A percentile compares a stretch with the other conserved stretches of the same genome.
Conservation (phyloP, 2,329 filamentous ascomycete species). For the Orbilia javanica region DNA sequence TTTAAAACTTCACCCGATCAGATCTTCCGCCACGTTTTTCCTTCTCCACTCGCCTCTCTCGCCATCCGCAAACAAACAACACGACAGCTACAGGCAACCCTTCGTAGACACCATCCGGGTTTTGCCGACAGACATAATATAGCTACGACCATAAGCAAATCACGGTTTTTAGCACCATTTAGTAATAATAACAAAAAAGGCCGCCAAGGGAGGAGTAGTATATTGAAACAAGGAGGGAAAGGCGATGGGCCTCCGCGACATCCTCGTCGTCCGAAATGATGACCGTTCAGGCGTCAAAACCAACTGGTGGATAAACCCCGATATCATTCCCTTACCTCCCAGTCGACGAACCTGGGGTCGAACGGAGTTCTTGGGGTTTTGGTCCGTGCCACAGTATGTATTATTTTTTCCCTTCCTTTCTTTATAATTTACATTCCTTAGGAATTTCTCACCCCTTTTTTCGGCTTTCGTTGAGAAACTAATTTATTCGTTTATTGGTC, state of each 20-base stretch:
- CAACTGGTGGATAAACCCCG: conserved; percentile 58
- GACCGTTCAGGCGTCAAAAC: conserved; percentile 57
- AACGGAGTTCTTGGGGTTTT: conserved; percentile 57
- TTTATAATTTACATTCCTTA: too few relatives aligned
- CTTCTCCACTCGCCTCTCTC: neutral
- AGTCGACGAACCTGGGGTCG: conserved; percentile 53
- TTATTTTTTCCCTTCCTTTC: neutral
- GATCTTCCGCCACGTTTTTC: conserved; percentile 2
- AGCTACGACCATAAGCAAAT: too few relatives aligned
- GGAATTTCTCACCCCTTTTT: neutral
- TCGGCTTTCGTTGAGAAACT: too few relatives aligned
- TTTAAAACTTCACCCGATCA: too few relatives aligned
- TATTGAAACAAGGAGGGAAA: neutral
- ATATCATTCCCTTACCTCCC: conserved; percentile 53
- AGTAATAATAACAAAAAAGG: neutral
- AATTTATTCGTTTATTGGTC: neutral
- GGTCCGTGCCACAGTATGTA: conserved; percentile 56
- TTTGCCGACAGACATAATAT: neutral
- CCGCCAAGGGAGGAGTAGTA: neutral
- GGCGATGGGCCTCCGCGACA: conserved; percentile 56
- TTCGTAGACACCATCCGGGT: conserved; percentile 8
- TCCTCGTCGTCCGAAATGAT: conserved; percentile 50
- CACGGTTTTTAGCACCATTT: neutral
- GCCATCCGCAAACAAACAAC: too few relatives aligned
- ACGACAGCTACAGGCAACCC: neutral